These are phyloP conservation scores for Athelia sp. DNA, from an alignment of 1,284 basidiomycete genomes.

Conservation along the genomic window DNA sequence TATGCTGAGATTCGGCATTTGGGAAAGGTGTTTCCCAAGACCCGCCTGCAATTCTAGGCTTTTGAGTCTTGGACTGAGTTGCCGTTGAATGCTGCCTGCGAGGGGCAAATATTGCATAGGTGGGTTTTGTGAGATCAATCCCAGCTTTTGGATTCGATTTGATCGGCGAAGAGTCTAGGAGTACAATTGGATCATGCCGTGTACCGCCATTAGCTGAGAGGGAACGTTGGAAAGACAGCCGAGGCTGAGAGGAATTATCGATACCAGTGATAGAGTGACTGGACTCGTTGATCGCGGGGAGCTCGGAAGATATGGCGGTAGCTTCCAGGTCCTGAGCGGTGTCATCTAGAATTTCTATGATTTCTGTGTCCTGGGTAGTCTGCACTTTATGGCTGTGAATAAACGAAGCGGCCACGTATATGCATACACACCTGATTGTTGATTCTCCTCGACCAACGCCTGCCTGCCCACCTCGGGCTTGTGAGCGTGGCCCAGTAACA, in stretches of 20 bases:
- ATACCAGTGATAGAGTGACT: no score
- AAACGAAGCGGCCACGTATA: no score
- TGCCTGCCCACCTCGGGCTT: no score
- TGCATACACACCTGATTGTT: no score
- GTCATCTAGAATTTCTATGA: no score
- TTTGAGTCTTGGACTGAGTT: background rate
- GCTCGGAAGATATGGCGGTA: no score
- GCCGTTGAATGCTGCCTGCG: slow-evolving; percentile 4
- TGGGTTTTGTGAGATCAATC: slow-evolving; percentile 17
- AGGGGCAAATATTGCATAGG: slow-evolving; percentile 27
- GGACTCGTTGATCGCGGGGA: no score
- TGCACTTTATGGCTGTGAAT: no score
- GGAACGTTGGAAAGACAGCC: background rate
- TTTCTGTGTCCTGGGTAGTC: no score
- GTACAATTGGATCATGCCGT: slow-evolving; percentile 36
- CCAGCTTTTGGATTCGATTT: slow-evolving; percentile 17
- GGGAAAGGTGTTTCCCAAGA: slow-evolving; percentile 42
- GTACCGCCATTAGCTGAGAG: slow-evolving; percentile 19
- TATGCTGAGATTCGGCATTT: slow-evolving; percentile 50
- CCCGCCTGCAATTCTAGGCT: background rate
- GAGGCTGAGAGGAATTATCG: background rate
- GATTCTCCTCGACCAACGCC: no score
- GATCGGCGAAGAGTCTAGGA: slow-evolving; percentile 35
- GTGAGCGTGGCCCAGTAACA: no score
- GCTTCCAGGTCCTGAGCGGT: no score